Conservation (phyloP, 331 rosid species). For the Quercus phellos region DNA sequence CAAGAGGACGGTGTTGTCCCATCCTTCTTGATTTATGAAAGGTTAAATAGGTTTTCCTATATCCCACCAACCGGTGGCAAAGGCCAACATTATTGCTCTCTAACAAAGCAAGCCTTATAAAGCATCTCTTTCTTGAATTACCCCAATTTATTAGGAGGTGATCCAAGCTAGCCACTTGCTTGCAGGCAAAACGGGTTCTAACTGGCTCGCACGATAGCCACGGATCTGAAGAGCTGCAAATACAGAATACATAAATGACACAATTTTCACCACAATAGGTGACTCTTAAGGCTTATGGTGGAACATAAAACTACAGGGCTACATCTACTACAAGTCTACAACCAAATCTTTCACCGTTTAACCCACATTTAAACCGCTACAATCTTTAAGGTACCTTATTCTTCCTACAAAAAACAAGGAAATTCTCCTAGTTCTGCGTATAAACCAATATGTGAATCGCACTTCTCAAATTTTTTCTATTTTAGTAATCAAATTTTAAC, state of each 20-base stretch:
- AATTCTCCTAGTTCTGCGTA: not conserved
- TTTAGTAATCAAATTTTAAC: not conserved
- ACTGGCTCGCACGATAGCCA: slow-evolving; percentile 31
- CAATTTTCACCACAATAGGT: not conserved
- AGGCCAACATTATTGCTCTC: slow-evolving; percentile 29
- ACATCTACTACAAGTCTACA: not conserved
- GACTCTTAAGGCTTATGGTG: not conserved
- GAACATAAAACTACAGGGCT: not conserved
- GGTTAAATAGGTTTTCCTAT: slow-evolving; percentile 36
- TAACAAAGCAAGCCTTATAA: slow-evolving; percentile 37
- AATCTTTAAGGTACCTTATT: not conserved
- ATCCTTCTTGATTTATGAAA: slow-evolving; percentile 41
- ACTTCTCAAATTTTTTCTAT: not conserved
- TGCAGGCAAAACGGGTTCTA: slow-evolving; percentile 31
- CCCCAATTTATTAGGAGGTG: slow-evolving; percentile 52
- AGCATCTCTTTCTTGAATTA: slow-evolving; percentile 58
- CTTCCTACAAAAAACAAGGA: not conserved
- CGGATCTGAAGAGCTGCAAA: slow-evolving; percentile 45
- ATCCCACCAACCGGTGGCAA: slow-evolving; percentile 18
- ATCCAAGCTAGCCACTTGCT: slow-evolving; percentile 42
- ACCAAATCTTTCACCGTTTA: not conserved
- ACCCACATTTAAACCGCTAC: not conserved
- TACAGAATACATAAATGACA: not conserved
- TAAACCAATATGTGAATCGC: not conserved
- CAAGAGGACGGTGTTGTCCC: slow-evolving; percentile 33